Evolutionary conservation across 148 eudicot species (phyloP).

Genomic region (Salicornia ramosissima): DNA sequence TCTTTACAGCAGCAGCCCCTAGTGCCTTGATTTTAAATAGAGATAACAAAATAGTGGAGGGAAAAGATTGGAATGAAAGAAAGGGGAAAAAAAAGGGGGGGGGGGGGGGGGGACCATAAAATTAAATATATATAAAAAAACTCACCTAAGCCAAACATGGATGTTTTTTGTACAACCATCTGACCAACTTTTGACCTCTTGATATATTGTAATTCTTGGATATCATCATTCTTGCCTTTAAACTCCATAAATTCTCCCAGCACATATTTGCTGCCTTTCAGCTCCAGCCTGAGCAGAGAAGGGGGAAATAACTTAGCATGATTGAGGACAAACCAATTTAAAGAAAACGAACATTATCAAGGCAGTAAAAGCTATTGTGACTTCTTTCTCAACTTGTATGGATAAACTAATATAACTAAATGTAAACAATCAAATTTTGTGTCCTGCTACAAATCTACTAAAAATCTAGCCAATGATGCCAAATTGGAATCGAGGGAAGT

Average conservation of each 20-base stretch:
- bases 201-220: constrained; percentile 51
- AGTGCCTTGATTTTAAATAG: not conserved
- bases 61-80: not conserved
- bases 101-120: no score
- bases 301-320: not conserved
- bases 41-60: not conserved
- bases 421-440: not conserved
- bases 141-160: constrained; percentile 89
- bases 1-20: not conserved
- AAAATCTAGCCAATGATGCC: not conserved
- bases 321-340: not conserved
- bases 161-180: constrained; percentile 62
- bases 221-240: constrained; percentile 83
- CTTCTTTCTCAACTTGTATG: not conserved
- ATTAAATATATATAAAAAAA: not conserved
- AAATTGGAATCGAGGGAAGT: not conserved
- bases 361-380: not conserved
- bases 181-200: constrained; percentile 82
- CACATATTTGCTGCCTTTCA: constrained; percentile 57
- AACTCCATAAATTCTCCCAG: constrained; percentile 84
- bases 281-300: constrained; percentile 63
- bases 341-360: not conserved
- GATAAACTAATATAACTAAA: not conserved
- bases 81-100: not conserved
- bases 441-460: not conserved